Evolutionary conservation across 23 red algal genomes (phyloP).

Genomic region (Gracilaria caudata): DNA sequence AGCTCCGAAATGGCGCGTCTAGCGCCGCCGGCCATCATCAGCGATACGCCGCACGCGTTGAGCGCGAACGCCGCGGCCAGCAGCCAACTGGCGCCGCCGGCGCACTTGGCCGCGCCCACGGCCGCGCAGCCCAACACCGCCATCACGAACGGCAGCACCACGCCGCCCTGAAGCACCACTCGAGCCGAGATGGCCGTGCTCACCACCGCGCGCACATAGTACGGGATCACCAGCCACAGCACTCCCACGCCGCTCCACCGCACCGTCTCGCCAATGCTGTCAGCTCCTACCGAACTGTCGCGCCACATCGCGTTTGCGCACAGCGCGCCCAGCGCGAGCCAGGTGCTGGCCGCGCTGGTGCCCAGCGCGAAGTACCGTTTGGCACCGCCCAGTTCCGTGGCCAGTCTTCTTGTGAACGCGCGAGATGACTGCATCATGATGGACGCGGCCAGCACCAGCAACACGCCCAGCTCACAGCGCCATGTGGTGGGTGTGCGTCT

Average conservation of each 20-base stretch:
- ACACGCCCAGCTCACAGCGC: constrained; percentile 68
- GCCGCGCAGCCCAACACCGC: constrained; percentile 26
- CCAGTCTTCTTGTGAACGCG: constrained; percentile 55
- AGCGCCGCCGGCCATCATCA: constrained; percentile 74
- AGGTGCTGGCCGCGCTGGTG: constrained; percentile 35
- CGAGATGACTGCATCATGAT: constrained; percentile 70
- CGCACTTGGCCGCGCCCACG: constrained; percentile 46
- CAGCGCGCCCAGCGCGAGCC: constrained; percentile 44
- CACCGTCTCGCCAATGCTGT: neutral
- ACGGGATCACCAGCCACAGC: constrained; percentile 77
- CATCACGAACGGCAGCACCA: constrained; percentile 76
- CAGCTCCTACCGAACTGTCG: neutral
- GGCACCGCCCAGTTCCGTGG: constrained; percentile 74
- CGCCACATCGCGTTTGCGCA: constrained; percentile 5
- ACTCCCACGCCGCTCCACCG: constrained; percentile 64
- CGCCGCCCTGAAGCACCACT: constrained; percentile 51
- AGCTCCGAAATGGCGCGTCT: constrained; percentile 57
- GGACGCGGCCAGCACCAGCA: constrained; percentile 68
- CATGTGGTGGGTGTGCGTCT: constrained; percentile 25
- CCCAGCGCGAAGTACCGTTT: constrained; percentile 76
- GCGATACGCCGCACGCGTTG: constrained; percentile 48
- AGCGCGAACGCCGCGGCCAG: constrained; percentile 56
- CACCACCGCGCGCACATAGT: constrained; percentile 76
- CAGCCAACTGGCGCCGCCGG: constrained; percentile 56
- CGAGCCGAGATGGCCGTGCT: constrained; percentile 34